phyloP scores from a whole-genome alignment of 257 asterid species.

The Gardenia jasminoides region DNA sequence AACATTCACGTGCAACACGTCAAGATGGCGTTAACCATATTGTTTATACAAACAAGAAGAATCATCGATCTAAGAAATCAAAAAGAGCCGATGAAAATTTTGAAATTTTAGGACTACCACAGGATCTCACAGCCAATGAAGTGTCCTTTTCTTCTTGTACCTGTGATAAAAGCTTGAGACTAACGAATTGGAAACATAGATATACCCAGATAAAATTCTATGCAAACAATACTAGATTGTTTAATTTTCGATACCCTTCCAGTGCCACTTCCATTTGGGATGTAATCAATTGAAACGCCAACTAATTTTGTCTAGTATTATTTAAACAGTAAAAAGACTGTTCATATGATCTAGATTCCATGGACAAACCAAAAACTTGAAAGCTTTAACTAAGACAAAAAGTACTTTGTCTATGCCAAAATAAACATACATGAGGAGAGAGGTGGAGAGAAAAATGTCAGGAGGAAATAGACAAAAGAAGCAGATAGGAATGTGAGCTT shows the following conservation, averaged over 20 bases:
- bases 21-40: too few species aligned
- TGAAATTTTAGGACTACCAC: neutral
- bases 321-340: neutral
- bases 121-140: neutral
- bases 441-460: constrained; percentile 29
- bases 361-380: constrained; percentile 3
- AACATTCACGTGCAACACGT: neutral
- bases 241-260: neutral
- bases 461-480: constrained; percentile 42
- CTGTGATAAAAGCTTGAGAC: neutral
- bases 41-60: neutral
- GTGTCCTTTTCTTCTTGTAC: neutral
- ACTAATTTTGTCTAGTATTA: neutral
- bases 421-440: constrained; percentile 8
- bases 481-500: constrained; percentile 37
- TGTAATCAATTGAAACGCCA: neutral
- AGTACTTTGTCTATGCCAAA: neutral
- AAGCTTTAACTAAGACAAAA: neutral
- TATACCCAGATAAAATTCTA: too few species aligned
- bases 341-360: constrained; percentile 16
- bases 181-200: neutral
- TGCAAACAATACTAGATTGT: neutral
- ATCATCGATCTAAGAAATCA: neutral
- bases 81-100: neutral
- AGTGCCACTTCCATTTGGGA: neutral